Base-by-base conservation (phyloP, 179 eudicot species). In the Vitellaria paradoxa region DNA sequence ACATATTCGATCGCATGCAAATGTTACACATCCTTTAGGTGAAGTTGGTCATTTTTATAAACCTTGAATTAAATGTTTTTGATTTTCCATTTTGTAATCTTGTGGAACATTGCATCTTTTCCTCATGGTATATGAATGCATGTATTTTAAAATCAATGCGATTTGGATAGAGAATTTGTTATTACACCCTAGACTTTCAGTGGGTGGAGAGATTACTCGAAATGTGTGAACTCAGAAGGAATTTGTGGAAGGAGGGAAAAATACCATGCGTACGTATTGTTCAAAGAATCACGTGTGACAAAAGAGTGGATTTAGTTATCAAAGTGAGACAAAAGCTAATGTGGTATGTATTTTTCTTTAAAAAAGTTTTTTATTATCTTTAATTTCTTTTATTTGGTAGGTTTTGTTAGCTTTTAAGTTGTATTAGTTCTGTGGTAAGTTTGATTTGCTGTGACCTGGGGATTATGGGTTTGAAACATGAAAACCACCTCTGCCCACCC, bases 1-100 rank as follows among this genome's bases (percentile, higher is more conserved):
- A 40, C 7, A 15, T 46, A 59, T 59, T 9, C 55, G 2, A 20
- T 60, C 14, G 37, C 24, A n/a, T 20, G 63, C 6, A 61, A 47
- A 59, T 46, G 9, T 26, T 14, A 14, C 66, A 73, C 65, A 12
- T 30, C 50, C 12, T 73, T 73, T 73, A 30, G 75, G 64, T 47
- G 17, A 55, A 55, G n/a, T 60, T 21, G 10, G 4, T 40, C 60
- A n/a, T 57, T 52, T 56, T 17, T 42, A 45, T 46, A 18, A 40
- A 46, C 5, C 17, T 47, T 69, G 73, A 49, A 49, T 47, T 21
- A 47, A 17, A 11, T 14, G 60, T 49, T 70, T 68, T 55, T 46
- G 9, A 18, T 5, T 46, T 68, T 68, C 17, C 56, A 20, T 20
- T 11, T 47, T 50, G 18, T 70, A 70, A 49, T 56, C 60, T n/a